phyloP scores from a whole-genome alignment of 2,329 filamentous ascomycete genomes.

The Lachnellula arida region DNA sequence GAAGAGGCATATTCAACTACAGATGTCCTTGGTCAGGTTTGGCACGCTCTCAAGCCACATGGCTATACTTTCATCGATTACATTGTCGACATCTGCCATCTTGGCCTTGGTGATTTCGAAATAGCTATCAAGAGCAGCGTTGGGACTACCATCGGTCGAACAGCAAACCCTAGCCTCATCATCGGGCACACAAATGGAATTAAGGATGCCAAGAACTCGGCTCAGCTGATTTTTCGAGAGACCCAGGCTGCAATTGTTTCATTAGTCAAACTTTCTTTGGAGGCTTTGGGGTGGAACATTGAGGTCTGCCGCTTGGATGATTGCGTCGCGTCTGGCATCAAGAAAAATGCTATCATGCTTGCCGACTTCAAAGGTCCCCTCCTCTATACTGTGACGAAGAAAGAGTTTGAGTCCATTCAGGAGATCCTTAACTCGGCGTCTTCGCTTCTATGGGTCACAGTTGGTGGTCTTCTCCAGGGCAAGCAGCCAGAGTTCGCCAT shows the following conservation, averaged over 20 bases:
- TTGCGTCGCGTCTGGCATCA: not conserved
- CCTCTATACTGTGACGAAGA: conserved; percentile 39
- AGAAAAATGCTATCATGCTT: not conserved
- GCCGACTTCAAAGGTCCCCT: conserved; percentile 5
- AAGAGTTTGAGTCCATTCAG: conserved; percentile 32
- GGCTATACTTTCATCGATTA: too few species aligned
- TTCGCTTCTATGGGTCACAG: conserved; percentile 3
- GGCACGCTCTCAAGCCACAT: too few species aligned
- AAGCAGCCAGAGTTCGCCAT: conserved; percentile 17
- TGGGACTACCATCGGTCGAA: not conserved
- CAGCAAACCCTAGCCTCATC: not conserved
- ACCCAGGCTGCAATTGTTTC: not conserved
- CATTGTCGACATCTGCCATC: not conserved
- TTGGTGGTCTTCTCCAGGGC: conserved; percentile 15
- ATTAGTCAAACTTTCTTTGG: not conserved
- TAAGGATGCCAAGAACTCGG: not conserved
- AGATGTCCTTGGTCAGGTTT: too few species aligned
- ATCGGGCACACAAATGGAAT: not conserved
- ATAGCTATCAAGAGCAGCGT: not conserved
- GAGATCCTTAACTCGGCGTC: not conserved
- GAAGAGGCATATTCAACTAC: not conserved
- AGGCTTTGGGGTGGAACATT: not conserved
- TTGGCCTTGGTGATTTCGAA: not conserved
- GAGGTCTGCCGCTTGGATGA: not conserved
- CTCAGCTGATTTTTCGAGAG: not conserved